Conservation (phyloP, 1,284 basidiomycete genomes). For the Wallemia mellicola region DNA sequence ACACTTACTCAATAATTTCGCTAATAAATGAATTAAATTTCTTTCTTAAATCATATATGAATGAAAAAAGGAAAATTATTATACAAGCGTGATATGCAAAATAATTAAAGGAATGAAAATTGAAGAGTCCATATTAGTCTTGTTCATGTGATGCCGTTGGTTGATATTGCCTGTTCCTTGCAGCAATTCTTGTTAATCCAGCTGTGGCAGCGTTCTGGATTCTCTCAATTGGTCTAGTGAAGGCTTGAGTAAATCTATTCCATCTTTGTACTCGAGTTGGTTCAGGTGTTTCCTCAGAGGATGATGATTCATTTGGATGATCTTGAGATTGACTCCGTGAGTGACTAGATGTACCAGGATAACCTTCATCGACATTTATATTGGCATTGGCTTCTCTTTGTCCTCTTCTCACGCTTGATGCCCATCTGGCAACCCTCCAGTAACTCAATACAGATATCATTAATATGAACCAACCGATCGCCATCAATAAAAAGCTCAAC, state of each 20-base stretch:
- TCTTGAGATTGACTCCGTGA: too few relatives aligned
- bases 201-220: neutral
- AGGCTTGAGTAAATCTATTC: neutral
- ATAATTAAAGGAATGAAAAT: neutral
- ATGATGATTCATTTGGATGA: neutral
- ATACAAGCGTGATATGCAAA: neutral
- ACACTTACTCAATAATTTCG: too few relatives aligned
- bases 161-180: neutral
- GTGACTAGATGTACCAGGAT: too few relatives aligned
- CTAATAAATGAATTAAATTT: neutral
- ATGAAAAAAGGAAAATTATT: neutral
- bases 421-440: slow-evolving; percentile 58
- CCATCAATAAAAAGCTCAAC: slow-evolving; percentile 73
- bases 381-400: slow-evolving; percentile 9
- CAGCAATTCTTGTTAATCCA: neutral
- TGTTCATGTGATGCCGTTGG: neutral
- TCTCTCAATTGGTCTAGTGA: neutral
- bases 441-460: slow-evolving; percentile 46
- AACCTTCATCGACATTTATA: slow-evolving; percentile 5
- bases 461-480: slow-evolving; percentile 64
- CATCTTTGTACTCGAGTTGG: neutral
- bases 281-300: neutral
- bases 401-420: slow-evolving; percentile 26
- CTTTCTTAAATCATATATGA: neutral
- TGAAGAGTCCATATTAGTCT: neutral